Percentiles rank a stretch among this genome's conserved stretches.
Evolutionary conservation across 2,329 filamentous ascomycete genomes (phyloP).

Genomic region (Xylaria hypoxylon): DNA sequence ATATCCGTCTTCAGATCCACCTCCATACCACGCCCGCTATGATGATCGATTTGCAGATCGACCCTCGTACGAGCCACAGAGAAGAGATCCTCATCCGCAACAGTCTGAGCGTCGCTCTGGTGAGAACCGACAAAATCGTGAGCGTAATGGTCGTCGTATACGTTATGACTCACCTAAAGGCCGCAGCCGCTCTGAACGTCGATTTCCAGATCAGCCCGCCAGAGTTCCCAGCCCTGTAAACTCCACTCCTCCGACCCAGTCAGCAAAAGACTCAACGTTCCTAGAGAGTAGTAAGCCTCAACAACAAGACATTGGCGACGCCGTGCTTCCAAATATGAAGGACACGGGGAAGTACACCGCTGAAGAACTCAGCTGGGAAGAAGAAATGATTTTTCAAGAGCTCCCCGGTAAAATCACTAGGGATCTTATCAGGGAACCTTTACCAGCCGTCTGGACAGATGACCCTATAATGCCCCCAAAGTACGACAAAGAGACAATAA

Average conservation of each 20-base stretch:
- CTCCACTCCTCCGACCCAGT: constrained; percentile 11
- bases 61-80: constrained; percentile 21
- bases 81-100: constrained; percentile 25
- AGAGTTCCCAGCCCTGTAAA: constrained; percentile 25
- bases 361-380: constrained; percentile 45
- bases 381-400: constrained; percentile 48
- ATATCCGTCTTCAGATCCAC: constrained; percentile 35
- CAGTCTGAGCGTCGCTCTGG: constrained; percentile 27
- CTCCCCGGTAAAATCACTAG: constrained; percentile 39
- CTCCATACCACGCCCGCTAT: constrained; percentile 27
- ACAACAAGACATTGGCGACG: constrained; percentile 3
- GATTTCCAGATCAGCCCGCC: constrained; percentile 24
- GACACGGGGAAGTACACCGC: constrained; percentile 30
- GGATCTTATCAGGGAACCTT: constrained; percentile 49
- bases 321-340: neutral
- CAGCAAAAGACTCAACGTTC: neutral
- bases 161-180: constrained; percentile 32
- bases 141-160: constrained; percentile 25
- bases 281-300: constrained; percentile 3
- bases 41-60: constrained; percentile 30
- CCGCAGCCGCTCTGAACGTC: constrained; percentile 34
- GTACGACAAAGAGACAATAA: constrained; percentile 48
- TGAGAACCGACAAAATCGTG: constrained; percentile 26
- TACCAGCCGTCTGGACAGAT: constrained; percentile 49
- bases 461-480: constrained; percentile 50